Percentiles rank a stretch among this genome's conserved stretches.
Conservation (phyloP, 2,329 filamentous ascomycete species). For the Lachnellula subtilissima region DNA sequence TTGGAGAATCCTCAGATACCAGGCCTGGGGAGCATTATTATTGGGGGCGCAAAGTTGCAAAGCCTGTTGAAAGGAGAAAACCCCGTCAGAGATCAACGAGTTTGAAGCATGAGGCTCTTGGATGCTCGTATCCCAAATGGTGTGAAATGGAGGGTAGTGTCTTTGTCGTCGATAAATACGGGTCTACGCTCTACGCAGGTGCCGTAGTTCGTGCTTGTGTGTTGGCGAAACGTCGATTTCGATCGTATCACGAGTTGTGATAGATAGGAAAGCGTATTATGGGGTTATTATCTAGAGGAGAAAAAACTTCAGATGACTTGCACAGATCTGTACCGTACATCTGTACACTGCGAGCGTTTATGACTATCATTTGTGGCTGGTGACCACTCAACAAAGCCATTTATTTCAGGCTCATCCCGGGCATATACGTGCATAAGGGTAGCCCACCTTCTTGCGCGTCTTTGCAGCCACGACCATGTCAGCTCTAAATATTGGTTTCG, state of each 20-base stretch:
- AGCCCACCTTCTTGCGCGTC: neutral
- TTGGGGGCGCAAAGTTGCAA: neutral
- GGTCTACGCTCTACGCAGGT: neutral
- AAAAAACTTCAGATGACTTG: neutral
- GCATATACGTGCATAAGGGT: neutral
- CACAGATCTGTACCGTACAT: neutral
- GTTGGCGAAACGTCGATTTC: neutral
- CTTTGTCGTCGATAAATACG: neutral
- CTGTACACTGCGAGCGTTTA: neutral
- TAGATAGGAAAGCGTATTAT: neutral
- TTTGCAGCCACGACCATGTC: neutral
- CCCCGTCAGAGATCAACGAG: neutral
- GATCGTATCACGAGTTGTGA: neutral
- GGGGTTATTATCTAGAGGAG: neutral
- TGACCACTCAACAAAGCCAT: neutral
- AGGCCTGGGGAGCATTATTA: neutral
- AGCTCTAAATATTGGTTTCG: neutral
- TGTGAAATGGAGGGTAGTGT: neutral
- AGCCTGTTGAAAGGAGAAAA: neutral
- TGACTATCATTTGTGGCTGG: neutral
- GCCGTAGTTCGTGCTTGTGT: neutral
- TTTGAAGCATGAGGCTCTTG: neutral
- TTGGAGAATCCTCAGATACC: neutral
- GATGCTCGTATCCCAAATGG: neutral
- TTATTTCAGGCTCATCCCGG: neutral